Evolutionary conservation across 225 moss, liverwort and hornwort species (phyloP), one percentile per base, ranked within the genome.

Genomic region (Polytrichum commune): DNA sequence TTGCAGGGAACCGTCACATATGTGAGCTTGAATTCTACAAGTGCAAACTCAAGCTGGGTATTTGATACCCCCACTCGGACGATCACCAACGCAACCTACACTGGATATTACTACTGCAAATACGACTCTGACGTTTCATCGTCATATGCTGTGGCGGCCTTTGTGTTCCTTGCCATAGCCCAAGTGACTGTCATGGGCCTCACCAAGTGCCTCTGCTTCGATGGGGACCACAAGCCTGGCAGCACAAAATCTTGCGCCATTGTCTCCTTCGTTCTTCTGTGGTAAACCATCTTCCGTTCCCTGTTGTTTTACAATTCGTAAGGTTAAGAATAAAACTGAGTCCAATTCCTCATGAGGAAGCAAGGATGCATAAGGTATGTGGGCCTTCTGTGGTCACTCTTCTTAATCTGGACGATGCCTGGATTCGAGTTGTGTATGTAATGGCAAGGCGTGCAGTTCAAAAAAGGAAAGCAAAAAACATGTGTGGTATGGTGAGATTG

Each of bases 51-150:
- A 27, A 86, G 69, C 56, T 86, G 79, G 79, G 73, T 82, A 22
- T 68, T 82, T 16, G 55, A 71, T 24, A 65, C 76, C 73, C 63
- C 76, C 25, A 78, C 72, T 29, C 68, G 61, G 62, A 81, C 87
- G 56, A 73, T 84, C 65, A 60, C 69, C 69, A 90, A 79, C 26
- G 78, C 56, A 53, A 69, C 46, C 55, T 74, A 78, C 82, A 76
- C 33, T 60, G 86, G 63, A 1, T 92, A 91, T 71, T 89, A 87
- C 64, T 93, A 85, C 38, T 96, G 95, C 78, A 82, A 89, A 72
- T 95, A 95, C 18, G 80, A 91, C 27, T 83, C 87, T 13, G 90
- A 93, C 72, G 60, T 90, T 54, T 90, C 93, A 24, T 91, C 95
- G 22, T 80, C 81, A 4, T 88, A 88, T 72, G 93, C 84, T 65